These are phyloP conservation scores for Calendula officinalis DNA, from an alignment of 129 eudicot species.

Conservation along the genomic window DNA sequence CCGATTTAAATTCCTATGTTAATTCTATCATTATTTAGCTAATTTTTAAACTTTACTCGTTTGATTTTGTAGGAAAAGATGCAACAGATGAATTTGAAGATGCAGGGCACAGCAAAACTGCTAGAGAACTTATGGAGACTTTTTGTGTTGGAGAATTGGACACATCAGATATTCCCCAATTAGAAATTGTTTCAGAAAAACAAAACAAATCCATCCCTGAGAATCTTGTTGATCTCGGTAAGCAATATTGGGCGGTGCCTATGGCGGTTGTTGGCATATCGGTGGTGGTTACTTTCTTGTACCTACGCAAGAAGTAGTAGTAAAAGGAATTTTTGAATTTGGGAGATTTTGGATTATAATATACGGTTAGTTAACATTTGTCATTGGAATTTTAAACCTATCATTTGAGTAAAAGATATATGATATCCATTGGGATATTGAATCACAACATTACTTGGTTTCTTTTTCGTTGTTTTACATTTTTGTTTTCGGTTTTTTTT, in stretches of 20 bases:
- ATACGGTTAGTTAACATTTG: no score
- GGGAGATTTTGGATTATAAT: conserved; percentile 8
- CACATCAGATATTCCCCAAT: conserved; percentile 51
- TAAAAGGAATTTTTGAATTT: conserved; percentile 6
- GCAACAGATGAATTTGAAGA: conserved; percentile 99
- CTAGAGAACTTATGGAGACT: conserved; percentile 70
- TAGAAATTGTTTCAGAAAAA: conserved; percentile 42
- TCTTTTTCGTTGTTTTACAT: background rate
- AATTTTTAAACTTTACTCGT: background rate
- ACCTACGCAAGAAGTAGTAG: conserved; percentile 49
- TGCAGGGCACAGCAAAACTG: conserved; percentile 87
- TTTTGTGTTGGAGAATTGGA: conserved; percentile 86
- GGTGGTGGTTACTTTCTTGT: conserved; percentile 49
- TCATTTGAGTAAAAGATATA: conserved; percentile 28
- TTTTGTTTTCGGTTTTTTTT: background rate
- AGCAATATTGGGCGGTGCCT: conserved; percentile 74
- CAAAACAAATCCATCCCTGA: conserved; percentile 34
- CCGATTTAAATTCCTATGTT: background rate
- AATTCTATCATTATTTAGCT: background rate
- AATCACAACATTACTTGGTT: background rate
- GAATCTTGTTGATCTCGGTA: conserved; percentile 47
- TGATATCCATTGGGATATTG: conserved; percentile 19
- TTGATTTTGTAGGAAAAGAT: conserved; percentile 61
- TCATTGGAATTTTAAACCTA: conserved; percentile 6
- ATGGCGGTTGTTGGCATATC: conserved; percentile 60